A percentile compares a stretch with the other conserved stretches of the same genome.
These are phyloP conservation scores for Lachnellula hyalina DNA, from an alignment of 2,329 filamentous ascomycete species.

Conservation along the genomic window DNA sequence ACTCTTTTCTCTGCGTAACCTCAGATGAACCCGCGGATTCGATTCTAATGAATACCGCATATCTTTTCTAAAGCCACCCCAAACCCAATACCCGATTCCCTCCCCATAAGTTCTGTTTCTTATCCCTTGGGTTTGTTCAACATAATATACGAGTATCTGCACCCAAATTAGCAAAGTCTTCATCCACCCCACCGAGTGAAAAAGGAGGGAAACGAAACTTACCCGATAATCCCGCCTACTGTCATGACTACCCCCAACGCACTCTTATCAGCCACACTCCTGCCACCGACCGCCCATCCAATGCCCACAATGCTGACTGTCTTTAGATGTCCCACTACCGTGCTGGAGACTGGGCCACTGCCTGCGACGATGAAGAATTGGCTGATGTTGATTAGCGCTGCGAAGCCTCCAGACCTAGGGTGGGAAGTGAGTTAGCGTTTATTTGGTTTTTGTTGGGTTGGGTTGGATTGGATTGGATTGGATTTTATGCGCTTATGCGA, in stretches of 20 bases:
- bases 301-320: constrained; percentile 28
- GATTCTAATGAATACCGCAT: no score
- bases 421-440: not conserved
- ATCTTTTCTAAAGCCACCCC: not conserved
- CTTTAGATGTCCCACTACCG: constrained; percentile 39
- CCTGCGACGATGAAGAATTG: constrained; percentile 32
- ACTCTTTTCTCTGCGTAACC: no score
- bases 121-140: constrained; percentile 13
- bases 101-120: not conserved
- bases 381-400: constrained; percentile 32
- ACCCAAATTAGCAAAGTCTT: not conserved
- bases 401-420: constrained; percentile 35
- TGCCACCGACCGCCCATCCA: constrained; percentile 22
- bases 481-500: no score
- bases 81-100: not conserved
- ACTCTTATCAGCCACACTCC: constrained; percentile 19
- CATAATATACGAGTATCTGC: constrained; percentile 26
- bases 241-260: constrained; percentile 23
- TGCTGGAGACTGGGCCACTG: constrained; percentile 35
- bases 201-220: constrained; percentile 10
- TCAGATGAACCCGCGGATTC: no score
- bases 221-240: constrained; percentile 22
- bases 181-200: no score
- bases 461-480: no score
- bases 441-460: not conserved